phyloP scores from a whole-genome alignment of 1,284 basidiomycete genomes.

The Inonotus hispidus region DNA sequence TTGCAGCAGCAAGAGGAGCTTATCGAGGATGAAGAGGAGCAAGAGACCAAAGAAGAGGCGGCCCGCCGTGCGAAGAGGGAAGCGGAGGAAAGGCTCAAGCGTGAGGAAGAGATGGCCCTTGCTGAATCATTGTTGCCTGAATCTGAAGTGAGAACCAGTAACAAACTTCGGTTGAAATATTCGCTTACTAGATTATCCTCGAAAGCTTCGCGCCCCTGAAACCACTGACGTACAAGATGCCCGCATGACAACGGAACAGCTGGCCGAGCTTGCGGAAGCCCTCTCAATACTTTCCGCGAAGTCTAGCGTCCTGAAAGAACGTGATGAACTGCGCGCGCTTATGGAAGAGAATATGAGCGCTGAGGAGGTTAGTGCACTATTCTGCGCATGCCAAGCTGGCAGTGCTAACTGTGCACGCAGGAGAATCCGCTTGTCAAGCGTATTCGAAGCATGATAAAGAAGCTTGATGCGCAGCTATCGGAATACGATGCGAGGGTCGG shows the following conservation, averaged over 20 bases:
- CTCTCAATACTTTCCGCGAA: conserved; percentile 89
- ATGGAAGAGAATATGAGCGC: conserved; percentile 91
- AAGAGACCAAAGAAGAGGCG: conserved; percentile 94
- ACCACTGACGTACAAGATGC: conserved; percentile 60
- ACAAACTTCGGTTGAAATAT: conserved; percentile 1
- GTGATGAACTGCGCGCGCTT: conserved; percentile 82
- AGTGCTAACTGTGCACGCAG: conserved; percentile 29
- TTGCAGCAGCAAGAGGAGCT: conserved; percentile 98
- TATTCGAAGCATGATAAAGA: conserved; percentile 92
- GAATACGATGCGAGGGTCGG: conserved; percentile 93
- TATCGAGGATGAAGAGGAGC: conserved; percentile 98
- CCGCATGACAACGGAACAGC: conserved; percentile 95
- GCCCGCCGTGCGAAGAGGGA: conserved; percentile 83
- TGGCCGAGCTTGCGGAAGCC: conserved; percentile 91
- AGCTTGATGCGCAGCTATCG: conserved; percentile 90
- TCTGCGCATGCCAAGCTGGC: background rate
- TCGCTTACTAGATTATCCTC: conserved; percentile 4
- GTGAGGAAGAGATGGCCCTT: conserved; percentile 61
- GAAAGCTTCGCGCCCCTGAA: conserved; percentile 7
- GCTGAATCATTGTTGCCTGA: conserved; percentile 76
- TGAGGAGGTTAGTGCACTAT: conserved; percentile 57
- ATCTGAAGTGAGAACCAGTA: conserved; percentile 50
- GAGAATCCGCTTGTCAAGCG: conserved; percentile 88
- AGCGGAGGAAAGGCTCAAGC: conserved; percentile 52
- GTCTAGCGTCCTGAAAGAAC: conserved; percentile 96